Evolutionary conservation across 768 basidiomycete species (phyloP).

Genomic region (Macrolepiota dolichaula): DNA sequence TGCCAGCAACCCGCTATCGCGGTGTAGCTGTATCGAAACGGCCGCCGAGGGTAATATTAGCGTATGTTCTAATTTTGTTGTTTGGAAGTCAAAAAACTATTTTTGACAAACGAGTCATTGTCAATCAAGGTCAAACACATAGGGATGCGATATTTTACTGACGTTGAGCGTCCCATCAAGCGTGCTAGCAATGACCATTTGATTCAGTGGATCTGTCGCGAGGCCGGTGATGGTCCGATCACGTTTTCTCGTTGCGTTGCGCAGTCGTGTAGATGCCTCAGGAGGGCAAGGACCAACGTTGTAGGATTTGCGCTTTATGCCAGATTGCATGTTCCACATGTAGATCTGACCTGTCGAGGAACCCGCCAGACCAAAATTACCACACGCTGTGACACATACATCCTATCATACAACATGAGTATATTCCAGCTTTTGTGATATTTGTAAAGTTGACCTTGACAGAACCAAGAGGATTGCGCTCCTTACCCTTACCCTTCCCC

Average conservation of each 20-base stretch:
- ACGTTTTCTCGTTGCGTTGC: slow-evolving; percentile 33
- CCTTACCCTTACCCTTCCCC: slow-evolving; percentile 45
- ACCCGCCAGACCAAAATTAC: slow-evolving; percentile 89
- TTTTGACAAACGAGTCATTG: background rate
- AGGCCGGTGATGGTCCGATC: slow-evolving; percentile 74
- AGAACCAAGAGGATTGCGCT: slow-evolving; percentile 44
- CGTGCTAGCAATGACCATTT: slow-evolving; percentile 77
- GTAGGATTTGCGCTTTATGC: slow-evolving; percentile 78
- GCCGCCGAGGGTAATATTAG: slow-evolving; percentile 65
- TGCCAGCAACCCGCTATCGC: slow-evolving; percentile 82
- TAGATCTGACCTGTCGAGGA: slow-evolving; percentile 76
- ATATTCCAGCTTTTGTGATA: background rate
- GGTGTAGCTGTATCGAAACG: slow-evolving; percentile 72
- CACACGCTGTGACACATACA: slow-evolving; percentile 90
- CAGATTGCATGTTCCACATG: slow-evolving; percentile 98
- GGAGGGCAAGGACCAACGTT: slow-evolving; percentile 61
- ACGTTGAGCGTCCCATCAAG: slow-evolving; percentile 89
- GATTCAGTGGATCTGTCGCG: slow-evolving; percentile 83
- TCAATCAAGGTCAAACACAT: slow-evolving; percentile 5
- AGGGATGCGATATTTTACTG: slow-evolving; percentile 23
- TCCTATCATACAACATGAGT: slow-evolving; percentile 37
- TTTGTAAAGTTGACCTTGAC: slow-evolving; percentile 56
- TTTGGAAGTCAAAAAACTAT: slow-evolving; percentile 97
- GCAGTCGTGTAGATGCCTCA: slow-evolving; percentile 44
- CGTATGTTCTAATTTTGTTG: slow-evolving; percentile 67